Evolutionary conservation across 495 filamentous ascomycete species (phyloP).

Genomic region (Cercophora sp.): DNA sequence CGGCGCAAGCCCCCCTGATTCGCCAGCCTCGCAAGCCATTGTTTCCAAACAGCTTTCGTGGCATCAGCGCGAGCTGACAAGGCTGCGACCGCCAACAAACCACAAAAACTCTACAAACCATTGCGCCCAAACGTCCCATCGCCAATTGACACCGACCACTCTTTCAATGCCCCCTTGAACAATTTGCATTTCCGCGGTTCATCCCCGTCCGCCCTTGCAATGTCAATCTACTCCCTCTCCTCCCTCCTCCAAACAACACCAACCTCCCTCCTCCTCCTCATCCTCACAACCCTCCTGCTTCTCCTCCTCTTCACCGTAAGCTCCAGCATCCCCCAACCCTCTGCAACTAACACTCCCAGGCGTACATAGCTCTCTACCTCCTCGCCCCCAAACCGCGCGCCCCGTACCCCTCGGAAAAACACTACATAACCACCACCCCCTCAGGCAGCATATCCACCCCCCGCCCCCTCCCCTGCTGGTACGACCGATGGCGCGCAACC

Average conservation of each 20-base stretch:
- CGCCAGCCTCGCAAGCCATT: constrained; percentile 29
- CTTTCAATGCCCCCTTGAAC: too few species aligned
- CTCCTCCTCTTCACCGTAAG: background rate
- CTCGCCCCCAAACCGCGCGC: constrained; percentile 78
- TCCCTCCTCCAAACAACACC: background rate
- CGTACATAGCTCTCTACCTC: constrained; percentile 66
- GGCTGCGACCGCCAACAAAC: too few species aligned
- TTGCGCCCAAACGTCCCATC: too few species aligned
- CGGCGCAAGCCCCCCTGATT: constrained; percentile 11
- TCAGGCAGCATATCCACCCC: constrained; percentile 57
- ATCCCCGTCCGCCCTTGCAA: too few species aligned
- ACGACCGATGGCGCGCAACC: constrained; percentile 61
- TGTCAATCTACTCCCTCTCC: too few species aligned
- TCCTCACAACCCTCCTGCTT: constrained; percentile 21
- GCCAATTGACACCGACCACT: too few species aligned
- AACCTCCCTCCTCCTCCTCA: constrained; percentile 9
- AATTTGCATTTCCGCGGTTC: too few species aligned
- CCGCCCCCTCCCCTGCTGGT: constrained; percentile 76
- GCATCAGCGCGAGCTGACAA: constrained; percentile 10
- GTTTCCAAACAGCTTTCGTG: constrained; percentile 12
- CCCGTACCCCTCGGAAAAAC: constrained; percentile 73
- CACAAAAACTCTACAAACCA: too few species aligned
- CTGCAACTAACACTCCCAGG: constrained; percentile 12
- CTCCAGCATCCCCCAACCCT: too few species aligned
- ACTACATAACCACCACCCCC: constrained; percentile 69